phyloP scores from a whole-genome alignment of 176 grass and related monocot species.

The Oryza glaberrima region DNA sequence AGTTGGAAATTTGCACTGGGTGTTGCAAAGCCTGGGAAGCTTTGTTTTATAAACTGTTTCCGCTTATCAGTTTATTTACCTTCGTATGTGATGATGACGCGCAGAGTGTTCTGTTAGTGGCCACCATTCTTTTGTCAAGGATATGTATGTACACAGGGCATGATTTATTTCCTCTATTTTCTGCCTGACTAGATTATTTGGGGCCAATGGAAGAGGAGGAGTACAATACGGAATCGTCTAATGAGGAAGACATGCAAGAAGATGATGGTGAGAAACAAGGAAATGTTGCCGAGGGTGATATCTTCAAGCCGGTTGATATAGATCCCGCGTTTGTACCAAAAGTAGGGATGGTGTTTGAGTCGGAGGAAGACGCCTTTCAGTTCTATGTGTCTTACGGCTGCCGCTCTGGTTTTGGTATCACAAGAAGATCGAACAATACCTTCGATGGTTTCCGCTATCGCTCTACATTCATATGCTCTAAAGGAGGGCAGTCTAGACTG shows the following conservation, averaged over 20 bases:
- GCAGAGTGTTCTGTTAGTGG: neutral
- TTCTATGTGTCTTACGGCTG: slow-evolving; percentile 83
- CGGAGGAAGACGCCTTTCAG: slow-evolving; percentile 85
- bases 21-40: too few relatives aligned
- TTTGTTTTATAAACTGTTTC: too few relatives aligned
- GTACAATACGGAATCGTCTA: slow-evolving; percentile 62
- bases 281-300: slow-evolving; percentile 32
- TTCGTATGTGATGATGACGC: too few relatives aligned
- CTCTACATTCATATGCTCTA: slow-evolving; percentile 84
- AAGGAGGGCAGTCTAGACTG: slow-evolving; percentile 76
- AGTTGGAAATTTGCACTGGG: too few relatives aligned
- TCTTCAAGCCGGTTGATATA: slow-evolving; percentile 56
- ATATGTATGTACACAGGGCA: neutral
- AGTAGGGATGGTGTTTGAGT: slow-evolving; percentile 76
- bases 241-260: slow-evolving; percentile 60
- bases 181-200: slow-evolving; percentile 23
- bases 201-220: slow-evolving; percentile 57
- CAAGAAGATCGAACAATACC: slow-evolving; percentile 77
- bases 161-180: slow-evolving; percentile 21
- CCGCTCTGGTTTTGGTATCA: slow-evolving; percentile 73
- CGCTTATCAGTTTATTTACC: too few relatives aligned
- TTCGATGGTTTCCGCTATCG: slow-evolving; percentile 85
- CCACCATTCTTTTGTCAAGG: slow-evolving; percentile 32
- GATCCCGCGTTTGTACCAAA: slow-evolving; percentile 58
- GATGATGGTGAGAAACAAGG: slow-evolving; percentile 53